phyloP scores from a whole-genome alignment of 192 early-diverging fungal genomes.

The Diversispora eburnea region DNA sequence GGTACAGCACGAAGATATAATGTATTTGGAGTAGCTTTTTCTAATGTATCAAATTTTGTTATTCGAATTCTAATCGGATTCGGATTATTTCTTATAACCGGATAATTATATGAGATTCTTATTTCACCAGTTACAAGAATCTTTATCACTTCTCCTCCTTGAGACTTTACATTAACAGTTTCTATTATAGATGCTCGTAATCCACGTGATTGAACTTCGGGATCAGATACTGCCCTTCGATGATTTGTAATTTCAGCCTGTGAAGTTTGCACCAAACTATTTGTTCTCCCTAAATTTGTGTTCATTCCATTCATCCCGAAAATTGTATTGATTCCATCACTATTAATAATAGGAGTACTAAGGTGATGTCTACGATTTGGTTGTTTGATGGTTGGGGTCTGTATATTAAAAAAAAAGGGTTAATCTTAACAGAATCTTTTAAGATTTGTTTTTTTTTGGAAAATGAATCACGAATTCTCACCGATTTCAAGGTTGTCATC shows the following conservation, averaged over 20 bases:
- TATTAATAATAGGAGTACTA: background rate
- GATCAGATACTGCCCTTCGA: background rate
- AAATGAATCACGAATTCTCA: slow-evolving; percentile 1
- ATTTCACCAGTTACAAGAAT: slow-evolving; percentile 50
- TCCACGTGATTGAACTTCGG: slow-evolving; percentile 17
- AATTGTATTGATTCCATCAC: too few relatives aligned
- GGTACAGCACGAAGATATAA: slow-evolving; percentile 35
- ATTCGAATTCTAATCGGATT: slow-evolving; percentile 9
- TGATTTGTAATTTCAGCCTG: background rate
- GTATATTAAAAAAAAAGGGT: background rate
- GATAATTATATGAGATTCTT: slow-evolving; percentile 36
- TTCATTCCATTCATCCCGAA: too few relatives aligned
- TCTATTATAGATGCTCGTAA: slow-evolving; percentile 43
- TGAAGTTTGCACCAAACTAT: background rate
- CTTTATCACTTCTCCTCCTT: slow-evolving; percentile 41
- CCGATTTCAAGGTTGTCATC: slow-evolving; percentile 34
- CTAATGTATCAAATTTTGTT: slow-evolving; percentile 32
- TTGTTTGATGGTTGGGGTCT: background rate
- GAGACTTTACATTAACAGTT: slow-evolving; percentile 41
- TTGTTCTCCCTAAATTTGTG: background rate
- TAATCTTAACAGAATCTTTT: background rate
- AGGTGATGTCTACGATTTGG: background rate
- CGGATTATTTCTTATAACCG: background rate
- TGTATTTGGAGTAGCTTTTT: slow-evolving; percentile 37
- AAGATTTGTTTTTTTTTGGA: background rate